phyloP scores from a whole-genome alignment of 2,329 filamentous ascomycete species.

The Dryadomyces sulphureus region DNA sequence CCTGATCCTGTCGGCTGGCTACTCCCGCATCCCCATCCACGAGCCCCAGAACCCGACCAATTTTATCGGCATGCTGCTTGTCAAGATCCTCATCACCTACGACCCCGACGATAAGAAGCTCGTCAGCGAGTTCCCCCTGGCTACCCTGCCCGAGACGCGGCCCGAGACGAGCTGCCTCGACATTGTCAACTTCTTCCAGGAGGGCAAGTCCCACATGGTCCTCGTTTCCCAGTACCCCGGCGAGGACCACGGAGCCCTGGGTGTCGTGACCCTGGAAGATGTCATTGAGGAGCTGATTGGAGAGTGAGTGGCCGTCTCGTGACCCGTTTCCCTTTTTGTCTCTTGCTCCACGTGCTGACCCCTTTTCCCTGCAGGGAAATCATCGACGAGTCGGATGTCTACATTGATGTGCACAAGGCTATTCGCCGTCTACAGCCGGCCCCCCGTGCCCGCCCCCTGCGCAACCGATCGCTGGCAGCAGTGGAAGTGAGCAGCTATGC shows the following conservation, averaged over 20 bases:
- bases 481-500: not conserved
- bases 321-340: not conserved
- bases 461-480: conserved; percentile 17
- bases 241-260: conserved; percentile 78
- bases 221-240: conserved; percentile 81
- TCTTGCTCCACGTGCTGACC: not conserved
- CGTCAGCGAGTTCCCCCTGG: conserved; percentile 81
- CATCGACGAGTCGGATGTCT: conserved; percentile 96
- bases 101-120: conserved; percentile 83
- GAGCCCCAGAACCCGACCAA: conserved; percentile 69
- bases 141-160: conserved; percentile 85
- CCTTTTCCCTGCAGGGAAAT: conserved; percentile 78
- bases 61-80: conserved; percentile 93
- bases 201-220: conserved; percentile 98
- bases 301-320: conserved; percentile 47
- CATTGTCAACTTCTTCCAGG: conserved; percentile 99
- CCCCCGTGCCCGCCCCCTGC: conserved; percentile 51
- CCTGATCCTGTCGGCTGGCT: conserved; percentile 79
- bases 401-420: conserved; percentile 95
- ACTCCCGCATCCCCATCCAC: conserved; percentile 91
- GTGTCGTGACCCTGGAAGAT: conserved; percentile 91
- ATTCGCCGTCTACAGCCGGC: conserved; percentile 80
- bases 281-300: conserved; percentile 98
- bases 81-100: conserved; percentile 98
- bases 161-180: conserved; percentile 94